These are phyloP conservation scores for Suhomyces yuchorum DNA, from an alignment of 1,139 yeast species.

Conservation along the genomic window DNA sequence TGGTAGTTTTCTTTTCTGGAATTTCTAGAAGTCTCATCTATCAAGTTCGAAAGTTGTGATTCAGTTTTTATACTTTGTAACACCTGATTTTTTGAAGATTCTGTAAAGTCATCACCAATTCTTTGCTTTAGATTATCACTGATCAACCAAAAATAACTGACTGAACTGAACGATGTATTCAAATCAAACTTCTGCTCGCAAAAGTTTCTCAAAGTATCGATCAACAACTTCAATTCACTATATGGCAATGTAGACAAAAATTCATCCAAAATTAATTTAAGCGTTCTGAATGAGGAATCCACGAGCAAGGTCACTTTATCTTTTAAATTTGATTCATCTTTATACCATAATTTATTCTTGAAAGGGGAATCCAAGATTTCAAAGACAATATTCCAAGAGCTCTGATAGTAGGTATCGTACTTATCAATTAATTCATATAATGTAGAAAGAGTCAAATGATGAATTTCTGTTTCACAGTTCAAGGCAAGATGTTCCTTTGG, in stretches of 20 bases:
- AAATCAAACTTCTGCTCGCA: slow-evolving; percentile 70
- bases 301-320: slow-evolving; percentile 52
- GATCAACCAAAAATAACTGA: slow-evolving; percentile 88
- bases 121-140: slow-evolving; percentile 66
- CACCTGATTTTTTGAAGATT: background rate
- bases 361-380: slow-evolving; percentile 71
- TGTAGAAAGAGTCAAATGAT: slow-evolving; percentile 60
- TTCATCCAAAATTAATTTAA: slow-evolving; percentile 83
- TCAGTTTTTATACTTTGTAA: slow-evolving; percentile 16
- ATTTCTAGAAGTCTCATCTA: slow-evolving; percentile 7
- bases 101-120: slow-evolving; percentile 12
- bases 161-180: slow-evolving; percentile 86
- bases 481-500: slow-evolving; percentile 46
- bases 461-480: slow-evolving; percentile 66
- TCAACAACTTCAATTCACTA: slow-evolving; percentile 58
- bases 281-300: slow-evolving; percentile 72
- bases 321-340: slow-evolving; percentile 32
- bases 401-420: slow-evolving; percentile 54
- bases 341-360: slow-evolving; percentile 25
- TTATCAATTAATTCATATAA: slow-evolving; percentile 73
- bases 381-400: slow-evolving; percentile 76
- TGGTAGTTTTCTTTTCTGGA: slow-evolving; percentile 11
- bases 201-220: slow-evolving; percentile 72
- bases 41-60: slow-evolving; percentile 18
- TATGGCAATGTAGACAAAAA: slow-evolving; percentile 72